phyloP scores from a whole-genome alignment of 2,329 filamentous ascomycete species.

The Xylariaceae sp. region DNA sequence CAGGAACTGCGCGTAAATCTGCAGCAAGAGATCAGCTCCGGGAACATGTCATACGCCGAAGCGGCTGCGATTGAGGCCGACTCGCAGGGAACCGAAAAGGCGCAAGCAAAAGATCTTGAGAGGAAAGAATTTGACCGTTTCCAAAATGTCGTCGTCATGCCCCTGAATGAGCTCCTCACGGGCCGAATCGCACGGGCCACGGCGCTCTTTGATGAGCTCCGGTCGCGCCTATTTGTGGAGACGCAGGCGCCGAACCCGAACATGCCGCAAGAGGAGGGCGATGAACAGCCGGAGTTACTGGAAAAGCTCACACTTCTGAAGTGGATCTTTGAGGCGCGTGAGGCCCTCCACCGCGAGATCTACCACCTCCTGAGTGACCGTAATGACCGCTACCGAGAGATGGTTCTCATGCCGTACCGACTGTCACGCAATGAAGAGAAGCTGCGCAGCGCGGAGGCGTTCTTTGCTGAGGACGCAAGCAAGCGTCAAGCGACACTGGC shows the following conservation, averaged over 20 bases:
- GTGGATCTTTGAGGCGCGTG: conserved; percentile 94
- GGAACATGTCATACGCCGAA: conserved; percentile 75
- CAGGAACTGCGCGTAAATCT: conserved; percentile 67
- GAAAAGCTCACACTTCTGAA: conserved; percentile 94
- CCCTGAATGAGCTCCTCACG: conserved; percentile 74
- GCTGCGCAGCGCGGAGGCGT: conserved; percentile 68
- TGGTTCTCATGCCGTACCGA: conserved; percentile 76
- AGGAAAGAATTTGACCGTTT: conserved; percentile 81
- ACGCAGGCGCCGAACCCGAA: conserved; percentile 66
- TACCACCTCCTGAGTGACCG: conserved; percentile 81
- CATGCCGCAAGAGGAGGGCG: conserved; percentile 87
- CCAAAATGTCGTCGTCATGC: conserved; percentile 75
- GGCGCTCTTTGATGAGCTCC: conserved; percentile 70
- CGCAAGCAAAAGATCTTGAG: conserved; percentile 64
- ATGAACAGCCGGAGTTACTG: conserved; percentile 86
- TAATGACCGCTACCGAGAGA: conserved; percentile 78
- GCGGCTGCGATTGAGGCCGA: conserved; percentile 77
- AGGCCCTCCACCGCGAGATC: conserved; percentile 75
- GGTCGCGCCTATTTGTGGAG: conserved; percentile 66
- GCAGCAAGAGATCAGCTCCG: conserved; percentile 70
- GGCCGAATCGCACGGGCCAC: conserved; percentile 69
- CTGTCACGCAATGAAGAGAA: conserved; percentile 73
- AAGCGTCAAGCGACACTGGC: conserved; percentile 68
- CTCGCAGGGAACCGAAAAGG: conserved; percentile 63
- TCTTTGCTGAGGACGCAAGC: conserved; percentile 74